These are phyloP conservation scores for Heritiera littoralis DNA, from an alignment of 345 rosid species.

Conservation along the genomic window DNA sequence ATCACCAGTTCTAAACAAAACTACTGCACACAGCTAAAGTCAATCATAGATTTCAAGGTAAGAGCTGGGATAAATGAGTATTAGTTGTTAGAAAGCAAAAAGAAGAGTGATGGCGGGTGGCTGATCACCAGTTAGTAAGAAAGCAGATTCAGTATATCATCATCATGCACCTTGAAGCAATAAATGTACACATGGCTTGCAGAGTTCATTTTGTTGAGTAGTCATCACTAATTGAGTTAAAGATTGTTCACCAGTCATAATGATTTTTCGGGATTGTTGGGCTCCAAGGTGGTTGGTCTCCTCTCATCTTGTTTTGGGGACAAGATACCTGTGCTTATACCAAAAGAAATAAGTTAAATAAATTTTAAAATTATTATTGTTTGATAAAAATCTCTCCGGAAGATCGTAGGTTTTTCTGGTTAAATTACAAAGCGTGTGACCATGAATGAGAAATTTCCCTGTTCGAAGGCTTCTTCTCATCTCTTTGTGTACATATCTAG, in stretches of 20 bases:
- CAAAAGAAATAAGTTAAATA: too few relatives aligned
- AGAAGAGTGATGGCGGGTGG: slow-evolving; percentile 9
- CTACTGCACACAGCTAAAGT: slow-evolving; percentile 17
- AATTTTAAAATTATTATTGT: too few relatives aligned
- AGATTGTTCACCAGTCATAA: slow-evolving; percentile 25
- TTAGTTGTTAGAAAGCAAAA: slow-evolving; percentile 15
- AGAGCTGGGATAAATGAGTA: slow-evolving; percentile 1
- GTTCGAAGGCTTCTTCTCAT: not conserved
- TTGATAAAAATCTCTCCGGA: too few relatives aligned
- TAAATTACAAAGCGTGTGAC: not conserved
- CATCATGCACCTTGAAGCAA: slow-evolving; percentile 34
- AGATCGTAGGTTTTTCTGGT: not conserved
- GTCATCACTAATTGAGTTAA: slow-evolving; percentile 23
- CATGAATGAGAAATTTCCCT: not conserved
- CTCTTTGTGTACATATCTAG: too few relatives aligned
- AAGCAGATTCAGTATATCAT: slow-evolving; percentile 30
- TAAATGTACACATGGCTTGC: slow-evolving; percentile 37
- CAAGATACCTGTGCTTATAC: too few relatives aligned
- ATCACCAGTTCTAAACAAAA: not conserved
- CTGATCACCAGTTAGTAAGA: slow-evolving; percentile 32
- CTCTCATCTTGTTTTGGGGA: too few relatives aligned
- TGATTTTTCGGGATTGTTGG: slow-evolving; percentile 23
- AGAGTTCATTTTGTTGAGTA: slow-evolving; percentile 13
- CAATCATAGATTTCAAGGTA: slow-evolving; percentile 6
- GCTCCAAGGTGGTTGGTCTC: slow-evolving; percentile 30